These are phyloP conservation scores for Backusella psychrophila DNA, from an alignment of 192 early-diverging fungal species.

Conservation along the genomic window DNA sequence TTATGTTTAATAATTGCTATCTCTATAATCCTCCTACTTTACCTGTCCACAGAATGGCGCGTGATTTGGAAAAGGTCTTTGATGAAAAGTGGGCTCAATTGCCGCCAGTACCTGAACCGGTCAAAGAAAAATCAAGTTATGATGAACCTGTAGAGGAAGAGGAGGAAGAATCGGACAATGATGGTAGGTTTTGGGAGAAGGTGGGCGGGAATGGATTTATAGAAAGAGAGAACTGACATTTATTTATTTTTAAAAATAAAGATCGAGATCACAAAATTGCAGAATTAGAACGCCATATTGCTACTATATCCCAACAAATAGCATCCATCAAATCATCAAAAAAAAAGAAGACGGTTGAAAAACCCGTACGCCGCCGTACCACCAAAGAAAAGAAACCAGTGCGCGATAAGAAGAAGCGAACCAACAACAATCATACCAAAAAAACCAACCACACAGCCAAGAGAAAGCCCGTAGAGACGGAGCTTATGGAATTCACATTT, in stretches of 20 bases:
- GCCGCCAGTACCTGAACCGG: conserved; percentile 22
- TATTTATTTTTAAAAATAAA: not conserved
- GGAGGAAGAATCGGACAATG: conserved; percentile 11
- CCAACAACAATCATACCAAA: not conserved
- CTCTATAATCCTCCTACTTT: conserved; percentile 70
- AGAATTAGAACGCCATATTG: conserved; percentile 40
- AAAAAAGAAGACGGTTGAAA: conserved; percentile 24
- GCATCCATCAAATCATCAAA: conserved; percentile 36
- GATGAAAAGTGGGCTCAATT: conserved; percentile 68
- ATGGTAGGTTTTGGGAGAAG: conserved; percentile 21
- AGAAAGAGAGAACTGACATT: not conserved
- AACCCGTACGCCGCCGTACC: conserved; percentile 10
- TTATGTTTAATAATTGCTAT: conserved; percentile 88
- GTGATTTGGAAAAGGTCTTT: conserved; percentile 73
- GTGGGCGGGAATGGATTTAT: not conserved
- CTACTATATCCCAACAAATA: conserved; percentile 37
- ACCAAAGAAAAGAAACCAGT: conserved; percentile 5
- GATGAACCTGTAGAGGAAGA: conserved; percentile 9
- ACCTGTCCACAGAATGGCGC: conserved; percentile 70
- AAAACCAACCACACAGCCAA: not conserved
- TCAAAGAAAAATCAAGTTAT: conserved; percentile 8
- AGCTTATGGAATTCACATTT: conserved; percentile 63
- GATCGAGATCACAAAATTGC: conserved; percentile 37
- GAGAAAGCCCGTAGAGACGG: conserved; percentile 22
- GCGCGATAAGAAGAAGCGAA: conserved; percentile 13